Base-by-base conservation (phyloP, 1,284 basidiomycete genomes). In the Agroathelia rolfsii region DNA sequence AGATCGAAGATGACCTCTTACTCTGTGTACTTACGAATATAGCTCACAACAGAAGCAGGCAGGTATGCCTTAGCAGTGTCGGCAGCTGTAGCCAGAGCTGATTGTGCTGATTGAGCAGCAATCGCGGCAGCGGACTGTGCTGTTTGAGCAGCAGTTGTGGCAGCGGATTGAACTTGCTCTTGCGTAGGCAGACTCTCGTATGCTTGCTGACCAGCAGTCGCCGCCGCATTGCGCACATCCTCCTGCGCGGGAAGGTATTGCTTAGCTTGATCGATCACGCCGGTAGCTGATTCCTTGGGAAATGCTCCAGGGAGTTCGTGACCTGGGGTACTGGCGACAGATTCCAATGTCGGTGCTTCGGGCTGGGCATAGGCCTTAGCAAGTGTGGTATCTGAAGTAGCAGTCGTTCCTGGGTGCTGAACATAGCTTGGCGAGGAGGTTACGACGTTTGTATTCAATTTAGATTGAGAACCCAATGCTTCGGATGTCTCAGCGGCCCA, bases 261-360 rank as follows among this genome's bases (percentile, higher is more conserved):
- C 28, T 39, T 43, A 11, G 42, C 43, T n/a, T 20, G 31, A 19
- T 43, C 41, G 12, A 32, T 13, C 16, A 41, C 34, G 18, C 38
- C 32, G 24, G 20, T 10, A 15, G 38, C 34, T 16, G 25, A 18
- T 12, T 41, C 42, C 3, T 34, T 26, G n/a, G 51, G 52, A 41
- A 45, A 55, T 14, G 49, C 43, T 11, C 53, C 53, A 12, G 53
- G 53, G 15, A 54, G 36, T 13, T 47, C 43, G 9, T 35, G 40
- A 3, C 49, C 51, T 2, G 47, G 46, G 10, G 49, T 51, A 4
- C 38, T 27, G 9, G 29, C 36, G 8, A 38, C 30, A 12, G 37
- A 24, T n/a, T 28, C 15, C 9, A 37, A 9, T 6, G 20, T 9
- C 13, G 35, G 31, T 23, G 15, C 20, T n/a, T 16, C 15, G 10